Evolutionary conservation across 768 basidiomycete species (phyloP), one percentile per base, ranked within the genome.

Genomic region (Phaffia australis): DNA sequence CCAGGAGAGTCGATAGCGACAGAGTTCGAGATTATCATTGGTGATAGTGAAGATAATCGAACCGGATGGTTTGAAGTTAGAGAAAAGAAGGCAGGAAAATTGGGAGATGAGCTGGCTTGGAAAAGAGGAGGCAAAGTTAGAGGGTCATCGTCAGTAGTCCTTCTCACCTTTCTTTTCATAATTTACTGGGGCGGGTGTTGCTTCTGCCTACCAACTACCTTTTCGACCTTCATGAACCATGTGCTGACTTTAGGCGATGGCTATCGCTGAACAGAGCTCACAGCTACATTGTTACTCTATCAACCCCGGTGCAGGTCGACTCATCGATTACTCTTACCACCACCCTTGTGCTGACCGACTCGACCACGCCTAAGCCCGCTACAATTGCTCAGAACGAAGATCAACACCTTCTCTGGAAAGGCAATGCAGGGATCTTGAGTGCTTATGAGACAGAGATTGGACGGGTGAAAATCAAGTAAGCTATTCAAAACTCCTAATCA

Each of bases 381-480:
- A 79, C 80, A 62, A 87, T 87, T 25, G 76, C 79, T 5, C 93
- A 95, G 77, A 78, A 79, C 55, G 89, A 90, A 23, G 82, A 84
- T 1, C 92, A 93, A 75, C 82, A 83, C 35, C 80, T 95, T 67
- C 84, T 87, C 73, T 94, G 89, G 74, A 79, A 80, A 60, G 82
- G 85, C 0, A 84, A 85, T 74, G 79, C 91, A 14, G 86, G 91
- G 74, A 84, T 93, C 23, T 78, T 89, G 65, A 92, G 88, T 73
- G 87, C 88, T 49, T 97, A 95, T 75, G 75, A 79, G 42, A 90
- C 90, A 27, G 76, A 81, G 55, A 84, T 88, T 25, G 90, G 94
- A 76, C 83, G 89, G 56, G 87, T 88, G 23, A 95, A 94, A 79
- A 76, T 95, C 70, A 84, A 84, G 92, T 92, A 71, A 56, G 85